Base-by-base conservation (phyloP, 164 flowering plant species). In the Vitis rupestris region DNA sequence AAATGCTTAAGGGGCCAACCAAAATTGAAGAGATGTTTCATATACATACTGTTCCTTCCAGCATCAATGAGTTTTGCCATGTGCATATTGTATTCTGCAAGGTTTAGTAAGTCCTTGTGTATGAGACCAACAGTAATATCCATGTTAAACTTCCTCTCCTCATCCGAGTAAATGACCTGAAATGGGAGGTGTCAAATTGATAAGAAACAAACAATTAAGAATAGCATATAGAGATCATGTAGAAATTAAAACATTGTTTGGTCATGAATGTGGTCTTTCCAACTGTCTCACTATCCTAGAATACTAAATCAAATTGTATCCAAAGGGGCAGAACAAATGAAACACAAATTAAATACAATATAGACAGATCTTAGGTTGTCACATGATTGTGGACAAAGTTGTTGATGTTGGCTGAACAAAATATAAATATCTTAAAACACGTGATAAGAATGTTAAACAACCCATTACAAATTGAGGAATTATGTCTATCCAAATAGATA, bases 41-140 rank as follows among this genome's bases (percentile, higher is more conserved):
- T 49, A 58, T 44, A 81, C 94, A 70, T 86, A 93, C 98, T 93
- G 61, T 96, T 96, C 79, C 95, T 86, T 72, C 99, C 99, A 14
- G 88, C 93, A 74, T 96, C 99, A 84, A 96, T 81, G 73, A 90
- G 91, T 75, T 96, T 96, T 47, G 98, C 94, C 90, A 96, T 83
- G 62, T 96, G 97, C 65, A 93, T 80, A 77, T 87, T 88, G 80
- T 93, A 93, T 79, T 93, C 99, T 2, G 96, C 92, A 63, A 96
- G 93, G 75, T 88, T 92, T 27, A 96, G 80, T 69, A 96, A 67
- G 74, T 86, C 97, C 55, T 87, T 85, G 49, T 83, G 88, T 60
- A 96, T 90, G 55, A 96, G 92, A 64, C 97, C 97, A 56, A 92
- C 70, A 49, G 88, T 88, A 27, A 93, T 92, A 75, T 96, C 97